Base-by-base conservation (phyloP, 176 grass and related monocot genomes). In the Paspalum vaginatum region DNA sequence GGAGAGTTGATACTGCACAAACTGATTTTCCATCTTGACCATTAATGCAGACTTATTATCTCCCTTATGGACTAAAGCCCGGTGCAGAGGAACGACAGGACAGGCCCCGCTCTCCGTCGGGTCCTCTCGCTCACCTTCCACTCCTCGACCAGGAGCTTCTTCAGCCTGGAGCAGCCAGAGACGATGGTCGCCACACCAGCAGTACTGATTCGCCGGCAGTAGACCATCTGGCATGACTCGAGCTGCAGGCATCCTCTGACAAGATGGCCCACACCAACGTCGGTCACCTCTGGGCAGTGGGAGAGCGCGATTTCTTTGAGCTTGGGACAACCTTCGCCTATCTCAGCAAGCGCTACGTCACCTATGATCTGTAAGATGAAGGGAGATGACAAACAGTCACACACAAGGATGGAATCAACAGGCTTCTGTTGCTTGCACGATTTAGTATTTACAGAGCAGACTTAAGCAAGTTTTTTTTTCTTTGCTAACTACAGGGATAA, bases 91-190 rank as follows among this genome's bases (percentile, higher is more conserved):
- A 66, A 94, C 6, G 91, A 88, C 40, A 97, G 72, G 48, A 97
- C 53, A 1, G 87, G 72, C 55, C 84, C 79, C 17, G 85, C 94
- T 70, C 85, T 89, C 65, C 94, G 87, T 15, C 72, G 74, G 5
- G 94, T 94, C 85, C 94, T 90, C 61, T 94, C 76, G 24, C 91
- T 94, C 69, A 92, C 86, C 78, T 97, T 97, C 75, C 87, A 81
- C 77, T 90, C 89, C 85, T 97, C 94, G 5, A 97, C 84, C 0
- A 94, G 85, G 69, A 97, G 76, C 51, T 90, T 94, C 78, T 94
- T 97, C 81, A 97, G 61, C 79, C 84, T 88, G 63, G 89, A 26
- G 87, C 89, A 92, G 73, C 83, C 82, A 1, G 94, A 94, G 68
- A 94, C 25, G 5, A 97, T 16, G 2, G 91, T 97, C 3, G 94